A percentile compares a stretch with the other conserved stretches of the same genome.
Conservation (phyloP, 192 early-diverging fungal genomes). For the Rhizophagus sp. region DNA sequence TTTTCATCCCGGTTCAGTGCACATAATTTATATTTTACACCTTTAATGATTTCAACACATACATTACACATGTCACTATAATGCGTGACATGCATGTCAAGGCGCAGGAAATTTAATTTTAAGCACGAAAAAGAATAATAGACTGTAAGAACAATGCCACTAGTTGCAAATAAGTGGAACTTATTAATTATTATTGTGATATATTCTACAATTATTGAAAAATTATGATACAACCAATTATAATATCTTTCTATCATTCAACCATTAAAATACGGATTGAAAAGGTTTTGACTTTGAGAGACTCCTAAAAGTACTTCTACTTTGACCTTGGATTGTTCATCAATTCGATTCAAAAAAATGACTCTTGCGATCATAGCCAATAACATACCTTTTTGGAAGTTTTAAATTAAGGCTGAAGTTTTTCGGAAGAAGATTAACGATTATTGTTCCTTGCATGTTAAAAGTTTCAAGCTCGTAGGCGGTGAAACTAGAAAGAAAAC, state of each 20-base stretch:
- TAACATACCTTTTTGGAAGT: conserved; percentile 8
- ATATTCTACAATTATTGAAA: background rate
- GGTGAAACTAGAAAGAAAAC: background rate
- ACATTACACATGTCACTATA: no score
- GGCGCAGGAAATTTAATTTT: no score
- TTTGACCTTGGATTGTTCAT: background rate
- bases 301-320: no score
- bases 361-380: conserved; percentile 3
- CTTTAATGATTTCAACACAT: no score
- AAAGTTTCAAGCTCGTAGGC: background rate
- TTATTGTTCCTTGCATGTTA: background rate
- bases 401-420: conserved; percentile 3
- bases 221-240: conserved; percentile 6
- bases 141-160: background rate
- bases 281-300: background rate
- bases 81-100: no score
- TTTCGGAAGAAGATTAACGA: background rate
- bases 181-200: no score
- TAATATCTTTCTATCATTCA: conserved; percentile 6
- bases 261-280: background rate
- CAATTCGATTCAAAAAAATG: conserved; percentile 16
- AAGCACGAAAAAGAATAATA: background rate
- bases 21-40: no score
- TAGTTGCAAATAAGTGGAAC: background rate
- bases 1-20: no score